Evolutionary conservation across 352 stramenopile species (phyloP), one percentile per base, ranked within the genome.

Genomic region (Halophytophthora polymorphica): DNA sequence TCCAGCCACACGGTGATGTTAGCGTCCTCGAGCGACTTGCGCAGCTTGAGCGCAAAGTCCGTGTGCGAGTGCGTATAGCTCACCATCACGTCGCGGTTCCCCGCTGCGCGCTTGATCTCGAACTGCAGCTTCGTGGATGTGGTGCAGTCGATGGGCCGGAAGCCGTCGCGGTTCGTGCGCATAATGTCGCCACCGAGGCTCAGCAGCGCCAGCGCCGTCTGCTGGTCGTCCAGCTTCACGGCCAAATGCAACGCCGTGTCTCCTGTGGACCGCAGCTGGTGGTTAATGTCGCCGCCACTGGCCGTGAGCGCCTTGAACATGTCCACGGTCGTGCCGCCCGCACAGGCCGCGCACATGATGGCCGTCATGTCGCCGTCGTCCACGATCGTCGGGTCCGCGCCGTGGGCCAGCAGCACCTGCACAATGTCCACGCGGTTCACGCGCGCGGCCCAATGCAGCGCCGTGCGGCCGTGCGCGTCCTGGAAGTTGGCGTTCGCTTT

Each of bases 171-270:
- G n/a, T 92, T 92, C 22, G 72, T 88, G 7, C 71, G 67, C 78
- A 92, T 88, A 44, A 92, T 88, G 45, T 88, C 78, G 11, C 77
- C 78, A 18, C 81, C 81, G 25, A 88, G 66, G 44, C 78, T 87
- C 43, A 93, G 42, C 43, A 93, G 51, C 8, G 82, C 71, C 22
- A 90, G 64, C 3, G 82, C 82, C 21, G 79, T 93, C 38, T 81
- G 68, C 31, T 85, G 61, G 42, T 93, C 81, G 17, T 88, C 76
- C n/a, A 89, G 52, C 50, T 93, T 93, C 8, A 93, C 81, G 19
- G 82, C 82, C 34, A 93, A 64, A 40, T 92, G 82, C 7, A 93
- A 56, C 7, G 82, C 82, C 2, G 82, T 89, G 48, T 93, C 82
- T 0, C 82, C 82, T 15, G 77, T 84, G 1, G 64, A 72, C 13